Conservation (phyloP, 2,329 filamentous ascomycete species). For the Fusarium mangiferae region DNA sequence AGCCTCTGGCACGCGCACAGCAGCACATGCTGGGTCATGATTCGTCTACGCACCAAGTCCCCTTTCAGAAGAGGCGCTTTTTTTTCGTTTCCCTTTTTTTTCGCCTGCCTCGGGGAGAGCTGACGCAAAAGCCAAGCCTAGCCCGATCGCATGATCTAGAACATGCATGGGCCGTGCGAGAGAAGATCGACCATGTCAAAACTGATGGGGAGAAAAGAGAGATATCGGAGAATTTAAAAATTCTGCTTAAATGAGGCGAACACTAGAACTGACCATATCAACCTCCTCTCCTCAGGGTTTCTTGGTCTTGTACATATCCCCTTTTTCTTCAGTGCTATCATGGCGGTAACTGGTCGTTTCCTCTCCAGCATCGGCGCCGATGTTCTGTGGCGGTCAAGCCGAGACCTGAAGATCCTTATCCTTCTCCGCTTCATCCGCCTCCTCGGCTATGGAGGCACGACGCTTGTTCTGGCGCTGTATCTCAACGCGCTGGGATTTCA, state of each 20-base stretch:
- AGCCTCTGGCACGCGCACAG: neutral
- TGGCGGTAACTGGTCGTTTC: neutral
- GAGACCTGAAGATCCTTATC: constrained; percentile 35
- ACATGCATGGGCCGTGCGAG: neutral
- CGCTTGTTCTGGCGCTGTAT: constrained; percentile 35
- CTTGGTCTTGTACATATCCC: neutral
- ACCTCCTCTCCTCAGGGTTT: too few species aligned
- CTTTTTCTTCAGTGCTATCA: neutral
- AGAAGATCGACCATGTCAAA: neutral
- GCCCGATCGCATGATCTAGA: constrained; percentile 5
- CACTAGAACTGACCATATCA: neutral
- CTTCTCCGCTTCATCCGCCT: constrained; percentile 35
- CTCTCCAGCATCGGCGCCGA: constrained; percentile 35
- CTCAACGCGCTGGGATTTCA: constrained; percentile 34
- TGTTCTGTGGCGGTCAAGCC: constrained; percentile 31
- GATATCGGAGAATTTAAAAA: neutral
- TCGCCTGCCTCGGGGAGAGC: neutral
- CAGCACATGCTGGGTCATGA: neutral
- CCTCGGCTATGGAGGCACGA: constrained; percentile 37
- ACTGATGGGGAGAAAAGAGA: neutral
- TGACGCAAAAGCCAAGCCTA: neutral
- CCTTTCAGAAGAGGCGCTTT: constrained; percentile 7
- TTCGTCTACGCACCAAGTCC: neutral
- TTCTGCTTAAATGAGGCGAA: neutral
- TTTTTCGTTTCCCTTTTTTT: neutral